Base-by-base conservation (phyloP, 2,329 filamentous ascomycete species). In the Stagonosporopsis rhizophila region DNA sequence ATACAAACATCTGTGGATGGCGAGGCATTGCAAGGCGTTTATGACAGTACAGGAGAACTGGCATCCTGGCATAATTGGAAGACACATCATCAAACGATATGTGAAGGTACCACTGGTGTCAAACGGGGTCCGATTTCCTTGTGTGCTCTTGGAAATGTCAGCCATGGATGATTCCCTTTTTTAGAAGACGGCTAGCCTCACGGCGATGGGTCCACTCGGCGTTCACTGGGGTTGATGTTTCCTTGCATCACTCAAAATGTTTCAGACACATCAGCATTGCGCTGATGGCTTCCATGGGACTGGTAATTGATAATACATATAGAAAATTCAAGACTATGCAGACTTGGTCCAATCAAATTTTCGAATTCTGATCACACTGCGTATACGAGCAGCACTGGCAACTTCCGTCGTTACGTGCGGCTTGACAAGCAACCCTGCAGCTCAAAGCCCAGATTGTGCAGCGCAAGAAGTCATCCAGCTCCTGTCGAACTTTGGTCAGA, bases 21-120 rank as follows among this genome's bases (percentile, higher is more conserved):
- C 34, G 32, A 23, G 25, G 44, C 53, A 56, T 56, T 56, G 42
- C 32, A 52, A 35, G 53, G 53, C 44, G 53, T 56, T 53, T 23
- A 25, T 23, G 42, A 25, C 30, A 47, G 39, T 25, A 39, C 32
- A 38, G n/a, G 25, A 45, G 19, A 15, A 42, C n/a, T 3, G 25
- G 53, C 37, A 30, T 44, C 23, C 37, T 28, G 25, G 37, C n/a
- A n/a, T n/a, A n/a, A n/a, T n/a, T n/a, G n/a, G n/a, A n/a, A n/a
- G n/a, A n/a, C n/a, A n/a, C n/a, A n/a, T n/a, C n/a, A n/a, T n/a
- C n/a, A n/a, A n/a, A n/a, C n/a, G n/a, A n/a, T n/a, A n/a, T n/a
- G n/a, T n/a, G 28, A 11, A 4, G 23, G 14, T 17, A 25, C 11
- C 30, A 15, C 12, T n/a, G 50, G 35, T 17, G 17, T 41, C 42